Conservation (phyloP, 2,329 filamentous ascomycete species). For the Epichloe uncinata region DNA sequence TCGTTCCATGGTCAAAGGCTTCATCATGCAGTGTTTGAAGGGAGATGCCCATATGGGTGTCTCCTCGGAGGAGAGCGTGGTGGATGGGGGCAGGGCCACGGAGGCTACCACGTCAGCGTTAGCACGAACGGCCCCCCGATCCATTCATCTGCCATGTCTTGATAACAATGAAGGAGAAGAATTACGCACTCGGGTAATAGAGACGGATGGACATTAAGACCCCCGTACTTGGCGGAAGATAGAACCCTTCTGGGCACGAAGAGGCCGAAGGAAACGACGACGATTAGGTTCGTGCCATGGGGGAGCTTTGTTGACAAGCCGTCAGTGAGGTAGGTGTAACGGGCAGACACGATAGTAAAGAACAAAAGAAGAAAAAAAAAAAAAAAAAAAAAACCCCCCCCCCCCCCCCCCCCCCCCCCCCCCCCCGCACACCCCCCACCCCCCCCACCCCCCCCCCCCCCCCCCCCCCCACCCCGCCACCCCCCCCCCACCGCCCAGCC, state of each 20-base stretch:
- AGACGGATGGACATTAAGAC: slow-evolving; percentile 88
- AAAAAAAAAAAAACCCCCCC: too few species aligned
- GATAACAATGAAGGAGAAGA: background rate
- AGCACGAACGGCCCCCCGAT: background rate
- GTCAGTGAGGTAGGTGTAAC: background rate
- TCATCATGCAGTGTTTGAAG: slow-evolving; percentile 73
- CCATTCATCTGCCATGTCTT: too few species aligned
- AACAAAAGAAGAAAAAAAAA: background rate
- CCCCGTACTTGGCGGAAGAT: slow-evolving; percentile 63
- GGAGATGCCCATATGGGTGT: slow-evolving; percentile 56
- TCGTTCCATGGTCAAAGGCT: slow-evolving; percentile 64
- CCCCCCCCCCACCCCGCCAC: too few species aligned
- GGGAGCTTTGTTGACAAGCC: slow-evolving; percentile 34
- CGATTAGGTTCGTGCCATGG: slow-evolving; percentile 55
- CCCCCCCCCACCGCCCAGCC: too few species aligned
- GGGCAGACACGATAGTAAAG: background rate
- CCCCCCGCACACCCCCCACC: too few species aligned
- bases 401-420: too few species aligned
- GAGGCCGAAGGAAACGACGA: slow-evolving; percentile 90
- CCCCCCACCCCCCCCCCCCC: too few species aligned
- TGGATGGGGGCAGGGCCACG: slow-evolving; percentile 79
- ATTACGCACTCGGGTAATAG: slow-evolving; percentile 61
- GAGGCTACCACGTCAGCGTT: slow-evolving; percentile 37
- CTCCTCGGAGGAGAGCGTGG: slow-evolving; percentile 57
- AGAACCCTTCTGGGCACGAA: slow-evolving; percentile 73